Evolutionary conservation across 1,139 yeast genomes (phyloP).

Genomic region (Nadsonia commutata): DNA sequence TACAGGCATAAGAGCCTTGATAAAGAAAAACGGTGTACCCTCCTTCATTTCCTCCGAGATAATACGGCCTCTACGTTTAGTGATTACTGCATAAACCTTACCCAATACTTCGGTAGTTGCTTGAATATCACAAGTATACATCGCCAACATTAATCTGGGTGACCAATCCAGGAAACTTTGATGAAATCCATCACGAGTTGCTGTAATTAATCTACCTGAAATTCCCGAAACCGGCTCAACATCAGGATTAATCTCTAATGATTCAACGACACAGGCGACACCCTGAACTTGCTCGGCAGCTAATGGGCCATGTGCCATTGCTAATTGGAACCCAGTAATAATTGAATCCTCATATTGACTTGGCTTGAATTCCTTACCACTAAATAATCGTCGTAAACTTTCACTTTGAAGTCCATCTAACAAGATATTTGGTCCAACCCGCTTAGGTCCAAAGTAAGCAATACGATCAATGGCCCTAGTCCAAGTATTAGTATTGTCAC

Average conservation of each 20-base stretch:
- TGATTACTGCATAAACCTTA: constrained; percentile 88
- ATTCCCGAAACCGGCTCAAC: constrained; percentile 24
- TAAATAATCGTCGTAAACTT: constrained; percentile 11
- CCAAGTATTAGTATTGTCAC: constrained; percentile 6
- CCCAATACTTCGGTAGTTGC: constrained; percentile 91
- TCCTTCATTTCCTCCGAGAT: constrained; percentile 92
- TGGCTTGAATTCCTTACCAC: constrained; percentile 20
- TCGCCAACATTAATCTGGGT: constrained; percentile 80
- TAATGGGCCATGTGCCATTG: constrained; percentile 75
- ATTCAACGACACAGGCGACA: constrained; percentile 39
- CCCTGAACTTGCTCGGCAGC: constrained; percentile 85
- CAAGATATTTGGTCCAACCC: constrained; percentile 63
- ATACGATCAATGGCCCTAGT: constrained; percentile 31
- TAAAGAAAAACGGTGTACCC: constrained; percentile 90
- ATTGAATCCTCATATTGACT: constrained; percentile 52
- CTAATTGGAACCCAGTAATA: constrained; percentile 72
- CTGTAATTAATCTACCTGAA: constrained; percentile 54
- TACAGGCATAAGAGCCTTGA: constrained; percentile 78
- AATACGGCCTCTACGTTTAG: constrained; percentile 72
- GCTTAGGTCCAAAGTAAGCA: constrained; percentile 63
- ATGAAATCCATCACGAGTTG: constrained; percentile 61
- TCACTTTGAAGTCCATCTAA: constrained; percentile 33
- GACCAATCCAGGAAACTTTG: constrained; percentile 62
- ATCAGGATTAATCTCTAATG: constrained; percentile 15
- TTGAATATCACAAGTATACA: constrained; percentile 89